phyloP scores from a whole-genome alignment of 2,329 filamentous ascomycete genomes.

The Xylaria sp. region DNA sequence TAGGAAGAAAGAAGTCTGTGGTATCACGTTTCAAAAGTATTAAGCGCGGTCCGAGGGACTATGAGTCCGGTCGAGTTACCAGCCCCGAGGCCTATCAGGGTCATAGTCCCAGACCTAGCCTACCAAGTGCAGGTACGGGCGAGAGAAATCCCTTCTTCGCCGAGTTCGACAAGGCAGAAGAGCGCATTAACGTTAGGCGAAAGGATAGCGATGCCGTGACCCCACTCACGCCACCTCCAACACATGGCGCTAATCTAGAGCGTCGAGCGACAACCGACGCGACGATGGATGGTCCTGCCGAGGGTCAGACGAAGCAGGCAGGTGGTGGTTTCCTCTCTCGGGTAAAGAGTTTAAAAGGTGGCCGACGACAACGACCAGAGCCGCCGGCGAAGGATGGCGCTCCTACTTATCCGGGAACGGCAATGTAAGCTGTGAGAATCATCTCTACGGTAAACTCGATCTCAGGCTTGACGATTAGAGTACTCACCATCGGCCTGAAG shows the following conservation, averaged over 20 bases:
- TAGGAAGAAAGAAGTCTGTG: constrained; percentile 93
- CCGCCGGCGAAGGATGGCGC: constrained; percentile 43
- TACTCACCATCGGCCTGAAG: background rate
- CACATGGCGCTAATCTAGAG: constrained; percentile 63
- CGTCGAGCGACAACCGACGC: constrained; percentile 72
- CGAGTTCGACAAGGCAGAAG: constrained; percentile 73
- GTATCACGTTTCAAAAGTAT: constrained; percentile 91
- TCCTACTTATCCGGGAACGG: constrained; percentile 37
- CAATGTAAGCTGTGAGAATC: constrained; percentile 33
- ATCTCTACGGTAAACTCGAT: background rate
- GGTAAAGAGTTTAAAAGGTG: constrained; percentile 84
- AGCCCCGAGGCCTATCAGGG: constrained; percentile 61
- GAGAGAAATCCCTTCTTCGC: constrained; percentile 83
- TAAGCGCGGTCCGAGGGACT: constrained; percentile 71
- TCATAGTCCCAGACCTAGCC: constrained; percentile 52
- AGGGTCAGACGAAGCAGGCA: constrained; percentile 54
- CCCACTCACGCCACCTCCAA: constrained; percentile 61
- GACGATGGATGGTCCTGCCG: constrained; percentile 51
- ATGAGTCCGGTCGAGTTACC: constrained; percentile 67
- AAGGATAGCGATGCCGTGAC: constrained; percentile 50
- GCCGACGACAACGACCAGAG: constrained; percentile 61
- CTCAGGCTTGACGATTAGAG: background rate
- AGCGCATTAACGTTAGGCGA: constrained; percentile 58
- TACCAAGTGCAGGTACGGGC: constrained; percentile 49
- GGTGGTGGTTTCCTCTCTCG: constrained; percentile 76